Percentiles rank a stretch among this genome's conserved stretches.
Evolutionary conservation across 1,284 basidiomycete species (phyloP).

Genomic region (Ganoderma sinense): DNA sequence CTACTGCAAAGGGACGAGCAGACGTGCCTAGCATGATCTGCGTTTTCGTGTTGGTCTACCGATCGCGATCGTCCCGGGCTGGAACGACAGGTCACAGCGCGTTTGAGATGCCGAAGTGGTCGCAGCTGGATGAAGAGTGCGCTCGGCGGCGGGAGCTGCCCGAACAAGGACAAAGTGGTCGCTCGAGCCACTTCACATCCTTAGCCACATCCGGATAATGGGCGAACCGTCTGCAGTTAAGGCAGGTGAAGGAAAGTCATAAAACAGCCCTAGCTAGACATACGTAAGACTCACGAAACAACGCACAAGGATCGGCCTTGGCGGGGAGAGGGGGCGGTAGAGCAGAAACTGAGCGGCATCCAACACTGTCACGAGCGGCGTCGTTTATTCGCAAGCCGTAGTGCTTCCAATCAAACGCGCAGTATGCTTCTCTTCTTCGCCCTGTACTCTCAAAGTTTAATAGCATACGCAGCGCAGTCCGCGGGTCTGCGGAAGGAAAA

Average conservation of each 20-base stretch:
- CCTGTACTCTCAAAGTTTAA: not conserved
- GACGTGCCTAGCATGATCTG: not conserved
- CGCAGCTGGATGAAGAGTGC: not conserved
- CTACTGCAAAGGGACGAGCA: not conserved
- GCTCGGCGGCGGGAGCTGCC: not conserved
- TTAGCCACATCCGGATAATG: not conserved
- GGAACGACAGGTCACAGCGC: not conserved
- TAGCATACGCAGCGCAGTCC: not conserved
- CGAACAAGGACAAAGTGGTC: conserved; percentile 1
- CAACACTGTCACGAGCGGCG: not conserved
- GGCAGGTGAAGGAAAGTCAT: not conserved
- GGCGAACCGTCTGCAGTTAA: not conserved
- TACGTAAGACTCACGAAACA: not conserved
- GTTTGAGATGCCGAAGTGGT: not conserved
- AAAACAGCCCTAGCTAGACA: not conserved
- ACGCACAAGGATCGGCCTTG: not conserved
- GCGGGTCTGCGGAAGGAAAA: not conserved
- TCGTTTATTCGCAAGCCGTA: not conserved
- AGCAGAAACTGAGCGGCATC: not conserved
- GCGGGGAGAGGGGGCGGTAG: not conserved
- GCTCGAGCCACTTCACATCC: not conserved
- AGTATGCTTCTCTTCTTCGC: not conserved
- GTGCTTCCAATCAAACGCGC: not conserved
- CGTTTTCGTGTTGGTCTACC: not conserved
- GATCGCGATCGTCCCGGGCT: not conserved